Evolutionary conservation across 805 yeast species (phyloP), one percentile per base, ranked within the genome.

Genomic region (Candida gorgasii): DNA sequence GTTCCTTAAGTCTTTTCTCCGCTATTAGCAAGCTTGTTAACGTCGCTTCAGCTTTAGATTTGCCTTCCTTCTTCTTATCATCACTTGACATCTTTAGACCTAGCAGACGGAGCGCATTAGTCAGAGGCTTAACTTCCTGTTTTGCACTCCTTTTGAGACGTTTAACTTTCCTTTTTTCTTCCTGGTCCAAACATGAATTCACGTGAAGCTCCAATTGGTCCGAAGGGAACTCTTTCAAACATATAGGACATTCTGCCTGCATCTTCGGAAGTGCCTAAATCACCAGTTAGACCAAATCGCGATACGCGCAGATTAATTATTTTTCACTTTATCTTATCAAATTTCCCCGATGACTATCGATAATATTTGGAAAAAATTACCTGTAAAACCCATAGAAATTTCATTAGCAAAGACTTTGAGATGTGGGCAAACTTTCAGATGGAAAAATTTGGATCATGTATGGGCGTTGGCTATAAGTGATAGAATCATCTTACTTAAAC

Each of bases 361-460:
- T 17, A 36, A 48, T 12, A 22, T 54, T 4, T 61, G 66, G 66
- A 55, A 47, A 18, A 53, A 37, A 9, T 28, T 61, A 8, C 52
- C 57, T 5, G 45, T 61, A 1, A 45, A 43, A 3, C 50, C 48
- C 2, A 36, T 34, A 36, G 93, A 87, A 50, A 65, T 86, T 1
- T 62, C 74, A n/a, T 61, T 88, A 3, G 61, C 80, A 3, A 77
- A 79, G 29, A 90, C 88, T 0, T 67, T 88, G 20, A 67, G 93
- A 32, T 86, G 95, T 55, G 96, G 96, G 1, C 96, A 88, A 64
- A 82, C 95, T 0, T 88, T 88, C 54, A 62, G 86, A 40, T 87
- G 96, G 95, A 81, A 81, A 53, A 76, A 75, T 45, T 68, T 77
- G 36, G 73, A 80, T 47, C 72, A 70, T 38, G 69, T 75, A 7